Base-by-base conservation (phyloP, 495 filamentous ascomycete species). In the Aspergillus leporis region DNA sequence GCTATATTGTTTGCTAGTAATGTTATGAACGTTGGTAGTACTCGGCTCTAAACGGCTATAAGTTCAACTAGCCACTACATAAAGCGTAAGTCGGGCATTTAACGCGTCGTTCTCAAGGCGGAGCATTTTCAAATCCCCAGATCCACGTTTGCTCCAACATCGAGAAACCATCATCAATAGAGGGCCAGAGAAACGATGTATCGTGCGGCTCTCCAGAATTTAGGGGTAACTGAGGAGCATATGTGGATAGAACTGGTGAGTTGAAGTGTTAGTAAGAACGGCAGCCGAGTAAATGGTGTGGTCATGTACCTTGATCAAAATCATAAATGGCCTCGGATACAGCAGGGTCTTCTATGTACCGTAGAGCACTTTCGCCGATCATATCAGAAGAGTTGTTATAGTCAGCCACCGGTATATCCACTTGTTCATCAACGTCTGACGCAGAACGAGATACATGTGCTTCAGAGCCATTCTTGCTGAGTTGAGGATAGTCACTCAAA, bases 131-230 rank as follows among this genome's bases (percentile, higher is more conserved):
- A 7, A 58, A 18, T 1, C 51, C 60, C 60, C 55, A 62, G 5
- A 62, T 53, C 60, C 60, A 62, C 19, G 60, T 55, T 31, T 62
- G 60, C n/a, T 62, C 55, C 0, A 51, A 32, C 22, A 46, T 47
- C 3, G 55, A 47, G 45, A 62, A 62, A 3, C 50, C 34, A 10
- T 58, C 31, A 7, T 53, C 30, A 8, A 23, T 22, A 6, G 31
- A 19, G 2, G 41, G 46, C 30, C 30, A 41, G 25, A 34, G 4
- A 16, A 38, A 28, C 1, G 50, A 32, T 18, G 40, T 13, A 4
- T 28, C 28, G 5, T 40, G 3, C 14, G 40, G 16, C n/a, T 40
- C 45, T 10, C 41, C 45, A 9, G 23, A 9, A 5, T 22, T n/a
- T 25, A 18, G 9, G 22, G n/a, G 13, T 28, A 38, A 22, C 41